Evolutionary conservation across 2,329 filamentous ascomycete species (phyloP).

Genomic region (Cladophialophora carrionii): DNA sequence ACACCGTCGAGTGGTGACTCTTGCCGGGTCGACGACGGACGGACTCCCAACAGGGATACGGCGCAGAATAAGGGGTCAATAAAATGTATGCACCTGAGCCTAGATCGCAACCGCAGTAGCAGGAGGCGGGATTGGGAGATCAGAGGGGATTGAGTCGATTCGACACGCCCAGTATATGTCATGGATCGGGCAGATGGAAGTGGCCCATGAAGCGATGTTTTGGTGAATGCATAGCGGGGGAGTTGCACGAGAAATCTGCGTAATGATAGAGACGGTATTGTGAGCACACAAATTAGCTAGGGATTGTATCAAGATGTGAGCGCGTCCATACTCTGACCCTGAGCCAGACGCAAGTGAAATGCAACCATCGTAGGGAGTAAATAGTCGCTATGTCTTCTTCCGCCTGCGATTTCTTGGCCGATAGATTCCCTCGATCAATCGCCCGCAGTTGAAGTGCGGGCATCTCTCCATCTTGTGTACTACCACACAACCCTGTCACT

Average conservation of each 20-base stretch:
- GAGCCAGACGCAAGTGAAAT: too few relatives aligned
- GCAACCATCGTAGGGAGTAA: too few relatives aligned
- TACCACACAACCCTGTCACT: neutral
- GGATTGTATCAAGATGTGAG: neutral
- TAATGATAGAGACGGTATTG: neutral
- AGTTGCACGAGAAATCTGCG: neutral
- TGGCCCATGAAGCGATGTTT: neutral
- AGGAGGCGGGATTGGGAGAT: neutral
- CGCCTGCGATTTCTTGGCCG: too few relatives aligned
- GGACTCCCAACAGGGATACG: neutral
- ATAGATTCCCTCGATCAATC: neutral
- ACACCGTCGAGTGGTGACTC: slow-evolving; percentile 30
- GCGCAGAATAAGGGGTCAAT: neutral
- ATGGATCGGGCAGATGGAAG: neutral
- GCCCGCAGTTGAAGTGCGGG: neutral
- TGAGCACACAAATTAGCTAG: neutral
- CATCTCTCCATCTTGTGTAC: neutral
- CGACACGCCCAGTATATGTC: neutral
- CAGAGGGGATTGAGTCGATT: neutral
- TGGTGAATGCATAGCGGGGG: neutral
- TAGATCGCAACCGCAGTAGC: neutral
- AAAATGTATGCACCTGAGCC: neutral
- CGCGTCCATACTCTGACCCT: neutral
- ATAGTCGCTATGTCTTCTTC: too few relatives aligned
- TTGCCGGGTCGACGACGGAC: neutral